Percentiles rank a stretch among this genome's conserved stretches.
Conservation (phyloP, 2,329 filamentous ascomycete species). For the Aspergillus pseudotamarii region DNA sequence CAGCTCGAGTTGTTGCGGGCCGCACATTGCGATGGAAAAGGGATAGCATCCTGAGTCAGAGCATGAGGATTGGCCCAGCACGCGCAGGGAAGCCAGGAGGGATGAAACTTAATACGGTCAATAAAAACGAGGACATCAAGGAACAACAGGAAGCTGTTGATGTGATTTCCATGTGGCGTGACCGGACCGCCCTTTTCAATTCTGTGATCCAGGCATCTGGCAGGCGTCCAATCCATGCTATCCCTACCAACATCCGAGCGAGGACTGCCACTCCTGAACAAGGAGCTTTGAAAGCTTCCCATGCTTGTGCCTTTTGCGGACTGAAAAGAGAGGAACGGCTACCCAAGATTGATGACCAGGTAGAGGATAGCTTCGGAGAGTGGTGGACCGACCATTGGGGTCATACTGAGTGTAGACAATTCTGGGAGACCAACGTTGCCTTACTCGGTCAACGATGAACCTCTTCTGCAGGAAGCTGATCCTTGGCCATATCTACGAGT, state of each 20-base stretch:
- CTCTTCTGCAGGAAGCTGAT: not conserved
- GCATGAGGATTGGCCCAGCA: slow-evolving; percentile 81
- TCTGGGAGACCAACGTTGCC: slow-evolving; percentile 79
- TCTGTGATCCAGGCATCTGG: slow-evolving; percentile 55
- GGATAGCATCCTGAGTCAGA: slow-evolving; percentile 79
- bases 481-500: not conserved
- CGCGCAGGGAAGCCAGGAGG: slow-evolving; percentile 71
- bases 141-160: slow-evolving; percentile 86
- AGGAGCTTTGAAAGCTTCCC: slow-evolving; percentile 72
- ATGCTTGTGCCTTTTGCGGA: slow-evolving; percentile 82
- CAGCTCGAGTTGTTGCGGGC: slow-evolving; percentile 80
- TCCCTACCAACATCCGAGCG: slow-evolving; percentile 69
- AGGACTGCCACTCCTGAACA: slow-evolving; percentile 63
- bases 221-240: slow-evolving; percentile 63
- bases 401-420: slow-evolving; percentile 75
- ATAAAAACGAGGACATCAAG: slow-evolving; percentile 77
- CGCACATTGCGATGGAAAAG: slow-evolving; percentile 88
- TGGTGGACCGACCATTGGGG: slow-evolving; percentile 96
- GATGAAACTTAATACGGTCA: slow-evolving; percentile 88
- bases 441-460: slow-evolving; percentile 67
- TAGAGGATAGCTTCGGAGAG: slow-evolving; percentile 91
- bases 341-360: slow-evolving; percentile 70
- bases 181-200: slow-evolving; percentile 73
- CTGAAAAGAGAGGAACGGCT: slow-evolving; percentile 85
- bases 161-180: slow-evolving; percentile 73